Evolutionary conservation across 768 basidiomycete species (phyloP), one percentile per base, ranked within the genome.

Genomic region (Mycena haematopus): DNA sequence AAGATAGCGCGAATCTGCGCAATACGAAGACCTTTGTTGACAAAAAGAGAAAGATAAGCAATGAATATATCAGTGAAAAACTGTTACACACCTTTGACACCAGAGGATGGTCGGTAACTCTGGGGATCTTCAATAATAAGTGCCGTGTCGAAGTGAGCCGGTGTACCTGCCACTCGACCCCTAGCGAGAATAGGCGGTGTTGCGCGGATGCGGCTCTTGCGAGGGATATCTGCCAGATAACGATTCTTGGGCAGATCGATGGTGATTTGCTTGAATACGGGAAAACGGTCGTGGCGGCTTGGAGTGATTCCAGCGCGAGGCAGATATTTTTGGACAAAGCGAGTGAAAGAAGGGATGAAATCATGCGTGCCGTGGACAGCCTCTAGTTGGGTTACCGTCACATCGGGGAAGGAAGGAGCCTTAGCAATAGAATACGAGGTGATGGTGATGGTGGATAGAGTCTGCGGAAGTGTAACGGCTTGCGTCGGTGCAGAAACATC

Each of bases 1-100:
- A 70, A 69, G 9, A 73, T 68, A 1, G 57, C 69, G 2, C 66
- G 64, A 8, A 73, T 65, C 44, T 70, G 70, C 15, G 67, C 69
- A 35, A 69, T 58, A 8, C 58, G 57, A 13, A 70, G 59, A 35
- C 68, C 72, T n/a, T n/a, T 73, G 35, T 2, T 9, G 21, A 29
- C 14, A 2, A 27, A n/a, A 49, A 44, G 35, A 46, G 31, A 19
- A 45, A n/a, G 19, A 1, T 6, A 45, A 14, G 14, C 27, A 8
- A 2, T 9, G 36, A 38, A 38, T 14, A 14, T 33, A 33, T 9
- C 36, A 38, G n/a, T 38, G 31, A 33, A 11, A 11, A 33, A 11
- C 31, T 33, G 31, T 11, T 33, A 6, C 31, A 33, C 14, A 59
- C 58, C 58, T 44, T 62, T 6, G 31, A 55, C 15, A 24, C 60